Evolutionary conservation across 177 flowering plant species (phyloP), one percentile per base, ranked within the genome.

Genomic region (Telopea speciosissima): DNA sequence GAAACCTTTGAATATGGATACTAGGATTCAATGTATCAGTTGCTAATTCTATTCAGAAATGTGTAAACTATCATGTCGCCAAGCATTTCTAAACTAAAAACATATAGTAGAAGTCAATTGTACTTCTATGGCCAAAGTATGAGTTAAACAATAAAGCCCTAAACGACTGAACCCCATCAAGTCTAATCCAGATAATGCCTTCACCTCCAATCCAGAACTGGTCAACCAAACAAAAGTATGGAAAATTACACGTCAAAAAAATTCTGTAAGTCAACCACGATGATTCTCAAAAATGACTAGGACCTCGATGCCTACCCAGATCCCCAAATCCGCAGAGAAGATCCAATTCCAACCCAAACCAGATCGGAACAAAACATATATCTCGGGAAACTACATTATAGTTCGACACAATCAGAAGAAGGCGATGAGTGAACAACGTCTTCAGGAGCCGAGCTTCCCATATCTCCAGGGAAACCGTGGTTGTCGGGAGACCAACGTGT

Each of bases 401-500:
- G 75, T 58, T 76, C 70, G 5, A 68, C 49, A 69, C 97, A 90
- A 76, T 87, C 94, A 17, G 89, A 72, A 9, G 70, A 62, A n/a
- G 69, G 64, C 16, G 69, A 70, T 11, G 68, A 84, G 61, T 71
- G 86, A 70, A 24, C 80, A 72, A 19, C 88, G 78, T 67, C 68
- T 7, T 33, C 26, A 1, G 66, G 80, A 61, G 61, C 75, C 17
- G 87, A 77, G 67, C 75, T 68, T 24, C 81, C 89, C 97, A 86
- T 94, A 58, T 97, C 99, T 52, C 97, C 99, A 3, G 97, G 97
- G 67, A 94, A 90, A 33, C 77, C 71, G 73, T 77, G 81, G 56
- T 70, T 73, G 42, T 88, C 93, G 2, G 84, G 84, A 0, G 92
- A 82, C 92, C 89, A 93, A 2, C 88, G 84, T 49, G 83, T 60